Conservation (phyloP, 2,329 filamentous ascomycete genomes). For the Nemania serpens region DNA sequence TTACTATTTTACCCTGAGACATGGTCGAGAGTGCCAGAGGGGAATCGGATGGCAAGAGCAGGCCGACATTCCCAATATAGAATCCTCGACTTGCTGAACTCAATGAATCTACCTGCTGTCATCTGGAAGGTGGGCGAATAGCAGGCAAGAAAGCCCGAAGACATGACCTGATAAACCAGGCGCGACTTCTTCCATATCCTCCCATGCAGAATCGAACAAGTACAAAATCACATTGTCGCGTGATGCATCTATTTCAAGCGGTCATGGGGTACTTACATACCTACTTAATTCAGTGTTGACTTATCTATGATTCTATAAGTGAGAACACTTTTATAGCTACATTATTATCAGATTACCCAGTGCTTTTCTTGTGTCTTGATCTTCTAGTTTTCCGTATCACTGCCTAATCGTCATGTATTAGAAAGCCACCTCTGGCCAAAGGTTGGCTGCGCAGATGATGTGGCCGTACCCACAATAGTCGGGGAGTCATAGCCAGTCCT, state of each 20-base stretch:
- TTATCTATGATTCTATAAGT: too few relatives aligned
- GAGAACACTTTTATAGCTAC: too few relatives aligned
- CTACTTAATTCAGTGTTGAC: too few relatives aligned
- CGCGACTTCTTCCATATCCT: conserved; percentile 1
- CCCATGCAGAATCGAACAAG: too few relatives aligned
- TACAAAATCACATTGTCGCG: not conserved
- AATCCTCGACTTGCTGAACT: not conserved
- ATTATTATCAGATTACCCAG: too few relatives aligned
- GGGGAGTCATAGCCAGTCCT: too few relatives aligned
- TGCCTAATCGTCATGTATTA: too few relatives aligned
- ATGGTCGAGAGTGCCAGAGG: not conserved
- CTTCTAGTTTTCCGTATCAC: too few relatives aligned
- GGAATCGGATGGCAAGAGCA: not conserved
- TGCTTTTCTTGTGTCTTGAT: too few relatives aligned
- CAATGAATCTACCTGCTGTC: not conserved
- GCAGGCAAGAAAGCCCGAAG: not conserved
- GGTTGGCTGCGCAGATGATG: too few relatives aligned
- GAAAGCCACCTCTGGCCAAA: too few relatives aligned
- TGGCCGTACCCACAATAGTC: too few relatives aligned
- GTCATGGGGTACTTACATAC: not conserved
- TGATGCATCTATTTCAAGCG: not conserved
- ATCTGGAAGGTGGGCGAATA: not conserved
- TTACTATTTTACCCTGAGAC: not conserved
- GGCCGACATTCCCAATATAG: not conserved
- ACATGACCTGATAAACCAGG: not conserved